Evolutionary conservation across 163 green algal genomes (phyloP), one percentile per base, ranked within the genome.

Genomic region (Trebouxiophyceae sp.): DNA sequence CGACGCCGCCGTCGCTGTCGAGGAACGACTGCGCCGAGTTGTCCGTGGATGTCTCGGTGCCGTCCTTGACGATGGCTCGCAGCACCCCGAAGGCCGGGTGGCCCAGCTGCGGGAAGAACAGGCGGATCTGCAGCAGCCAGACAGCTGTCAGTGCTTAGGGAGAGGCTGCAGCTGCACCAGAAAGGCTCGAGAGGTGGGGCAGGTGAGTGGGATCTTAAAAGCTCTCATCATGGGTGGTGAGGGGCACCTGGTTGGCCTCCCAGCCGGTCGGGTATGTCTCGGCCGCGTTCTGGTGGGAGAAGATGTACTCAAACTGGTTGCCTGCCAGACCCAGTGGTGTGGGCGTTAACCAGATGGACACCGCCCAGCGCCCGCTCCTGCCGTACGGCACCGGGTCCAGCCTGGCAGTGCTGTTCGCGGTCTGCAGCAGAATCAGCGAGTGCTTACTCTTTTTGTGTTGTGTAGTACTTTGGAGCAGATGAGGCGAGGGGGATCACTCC

Each of bases 61-160:
- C 59, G 44, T 80, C 76, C 57, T 71, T 71, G 32, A 81, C 74
- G 12, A 86, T 76, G 22, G 62, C 56, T 3, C 80, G 67, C 33
- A 86, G 39, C 26, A 81, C 23, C 16, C 77, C 77, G 22, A 65
- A 73, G 23, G 74, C 61, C 7, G 70, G 67, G 50, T 85, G 70
- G 12, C 47, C 63, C n/a, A 44, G 45, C 32, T 83, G 26, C 4
- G 81, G 75, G 23, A 85, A 67, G 65, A 77, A 89, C 30, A 89
- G 55, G 32, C 84, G 26, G n/a, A 84, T 62, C 77, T 86, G 75
- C n/a, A 54, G 5, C 34, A 12, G n/a, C n/a, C n/a, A n/a, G n/a
- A n/a, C n/a, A n/a, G n/a, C n/a, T n/a, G n/a, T n/a, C n/a, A n/a
- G n/a, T n/a, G n/a, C n/a, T n/a, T n/a, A n/a, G n/a, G n/a, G n/a